Conservation (phyloP, 2,329 filamentous ascomycete genomes). For the Colletotrichum liriopes region DNA sequence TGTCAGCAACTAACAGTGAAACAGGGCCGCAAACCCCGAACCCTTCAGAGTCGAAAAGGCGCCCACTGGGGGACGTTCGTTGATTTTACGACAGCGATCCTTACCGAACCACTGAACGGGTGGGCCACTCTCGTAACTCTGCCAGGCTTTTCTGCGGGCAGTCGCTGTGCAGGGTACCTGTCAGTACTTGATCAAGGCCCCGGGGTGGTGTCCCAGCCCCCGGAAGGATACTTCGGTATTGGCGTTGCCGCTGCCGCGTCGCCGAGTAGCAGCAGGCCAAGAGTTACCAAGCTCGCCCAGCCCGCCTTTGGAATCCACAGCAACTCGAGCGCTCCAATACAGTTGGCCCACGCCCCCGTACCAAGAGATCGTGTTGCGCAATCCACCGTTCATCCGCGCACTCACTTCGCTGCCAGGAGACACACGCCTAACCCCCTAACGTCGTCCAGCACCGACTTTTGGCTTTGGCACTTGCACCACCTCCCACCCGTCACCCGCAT, state of each 20-base stretch:
- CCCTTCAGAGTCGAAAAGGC: not conserved
- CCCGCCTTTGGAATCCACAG: conserved; percentile 40
- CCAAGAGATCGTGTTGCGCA: conserved; percentile 43
- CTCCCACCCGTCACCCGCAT: conserved; percentile 12
- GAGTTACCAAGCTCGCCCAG: conserved; percentile 38
- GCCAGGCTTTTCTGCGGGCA: conserved; percentile 17
- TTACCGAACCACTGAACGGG: conserved; percentile 2
- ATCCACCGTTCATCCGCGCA: conserved; percentile 32
- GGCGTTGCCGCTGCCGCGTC: conserved; percentile 22
- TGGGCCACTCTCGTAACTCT: not conserved
- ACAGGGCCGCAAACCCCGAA: conserved; percentile 24
- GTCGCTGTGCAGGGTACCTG: not conserved
- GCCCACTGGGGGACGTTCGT: not conserved
- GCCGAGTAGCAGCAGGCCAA: conserved; percentile 31
- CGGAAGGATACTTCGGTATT: conserved; percentile 28
- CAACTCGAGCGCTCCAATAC: conserved; percentile 38
- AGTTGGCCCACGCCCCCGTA: conserved; percentile 42
- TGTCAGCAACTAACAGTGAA: conserved; percentile 40
- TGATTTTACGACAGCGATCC: not conserved
- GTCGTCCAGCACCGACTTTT: not conserved
- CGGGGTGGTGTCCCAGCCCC: conserved; percentile 15
- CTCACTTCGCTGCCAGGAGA: conserved; percentile 10
- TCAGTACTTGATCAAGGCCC: not conserved
- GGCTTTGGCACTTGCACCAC: conserved; percentile 2
- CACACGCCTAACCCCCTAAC: conserved; percentile 22